phyloP scores from a whole-genome alignment of 1,139 yeast genomes.

The Arxiozyma slooffiae region DNA sequence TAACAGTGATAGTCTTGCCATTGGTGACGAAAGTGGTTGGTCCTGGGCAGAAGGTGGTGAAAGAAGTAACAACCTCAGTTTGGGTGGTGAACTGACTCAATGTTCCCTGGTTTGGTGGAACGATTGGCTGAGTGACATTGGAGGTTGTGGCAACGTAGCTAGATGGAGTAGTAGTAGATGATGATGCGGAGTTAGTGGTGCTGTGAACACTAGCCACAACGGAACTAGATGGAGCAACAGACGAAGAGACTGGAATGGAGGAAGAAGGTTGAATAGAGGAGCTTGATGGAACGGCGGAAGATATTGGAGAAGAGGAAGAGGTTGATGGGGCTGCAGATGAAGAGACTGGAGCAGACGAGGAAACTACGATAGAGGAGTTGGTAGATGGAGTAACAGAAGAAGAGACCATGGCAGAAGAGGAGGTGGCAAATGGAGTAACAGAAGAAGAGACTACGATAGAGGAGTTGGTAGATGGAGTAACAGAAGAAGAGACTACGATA shows the following conservation, averaged over 20 bases:
- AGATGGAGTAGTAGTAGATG: too few relatives aligned
- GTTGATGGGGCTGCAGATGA: too few relatives aligned
- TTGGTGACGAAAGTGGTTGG: conserved; percentile 34
- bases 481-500: background rate
- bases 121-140: background rate
- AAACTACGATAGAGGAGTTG: background rate
- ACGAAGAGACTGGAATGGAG: too few relatives aligned
- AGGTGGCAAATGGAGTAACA: background rate
- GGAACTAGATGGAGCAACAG: too few relatives aligned
- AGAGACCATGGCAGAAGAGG: background rate
- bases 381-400: background rate
- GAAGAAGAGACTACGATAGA: too few relatives aligned
- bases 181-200: too few relatives aligned
- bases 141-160: too few relatives aligned
- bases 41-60: conserved; percentile 45
- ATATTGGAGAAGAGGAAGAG: too few relatives aligned
- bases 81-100: conserved; percentile 1
- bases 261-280: too few relatives aligned
- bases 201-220: too few relatives aligned
- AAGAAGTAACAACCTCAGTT: conserved; percentile 35
- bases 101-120: background rate
- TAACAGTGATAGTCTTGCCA: conserved; percentile 32
- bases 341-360: conserved; percentile 1
- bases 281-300: too few relatives aligned
- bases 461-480: too few relatives aligned